Evolutionary conservation across 2,329 filamentous ascomycete species (phyloP), one percentile per base, ranked within the genome.

Genomic region (Talaromyces sp.): DNA sequence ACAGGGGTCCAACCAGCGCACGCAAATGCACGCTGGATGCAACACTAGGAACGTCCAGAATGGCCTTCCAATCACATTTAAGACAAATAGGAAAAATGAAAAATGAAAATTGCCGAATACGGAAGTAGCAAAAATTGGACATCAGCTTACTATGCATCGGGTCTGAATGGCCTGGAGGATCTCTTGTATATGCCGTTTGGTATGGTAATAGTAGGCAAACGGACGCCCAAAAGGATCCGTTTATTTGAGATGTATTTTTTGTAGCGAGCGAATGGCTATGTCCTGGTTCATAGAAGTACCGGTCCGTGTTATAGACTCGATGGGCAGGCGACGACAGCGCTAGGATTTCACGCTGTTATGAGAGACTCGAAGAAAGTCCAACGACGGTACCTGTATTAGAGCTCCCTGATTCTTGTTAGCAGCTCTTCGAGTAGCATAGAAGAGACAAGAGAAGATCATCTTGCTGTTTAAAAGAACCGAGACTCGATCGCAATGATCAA

Each of bases 61-160:
- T 62, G 57, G 24, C 61, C 57, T 60, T 62, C 60, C 32, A 58
- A 56, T 58, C 38, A 61, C 43, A 46, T 24, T 46, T 46, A n/a
- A n/a, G n/a, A n/a, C n/a, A 46, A 46, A 21, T 1, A 24, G 19
- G 19, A 11, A 46, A 41, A 51, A 54, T n/a, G 14, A 35, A 21
- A 24, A 21, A 46, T 24, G 17, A 24, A 46, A 1, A 46, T 35
- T 35, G 21, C 10, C n/a, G 24, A 46, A 46, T 19, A 24, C 21
- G 19, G 21, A 8, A 21, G 11, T 12, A 19, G 43, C 17, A 46
- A 46, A 19, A 46, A 24, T 24, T 6, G 43, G 43, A 46, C 21
- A 46, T 11, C n/a, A 24, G 43, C 43, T 46, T 46, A 46, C 43
- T 21, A 24, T 46, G 19, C 43, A 46, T 46, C 11, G 43, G 41